These are phyloP conservation scores for Blastobotrys proliferans DNA, from an alignment of 1,139 yeast genomes.

Conservation along the genomic window DNA sequence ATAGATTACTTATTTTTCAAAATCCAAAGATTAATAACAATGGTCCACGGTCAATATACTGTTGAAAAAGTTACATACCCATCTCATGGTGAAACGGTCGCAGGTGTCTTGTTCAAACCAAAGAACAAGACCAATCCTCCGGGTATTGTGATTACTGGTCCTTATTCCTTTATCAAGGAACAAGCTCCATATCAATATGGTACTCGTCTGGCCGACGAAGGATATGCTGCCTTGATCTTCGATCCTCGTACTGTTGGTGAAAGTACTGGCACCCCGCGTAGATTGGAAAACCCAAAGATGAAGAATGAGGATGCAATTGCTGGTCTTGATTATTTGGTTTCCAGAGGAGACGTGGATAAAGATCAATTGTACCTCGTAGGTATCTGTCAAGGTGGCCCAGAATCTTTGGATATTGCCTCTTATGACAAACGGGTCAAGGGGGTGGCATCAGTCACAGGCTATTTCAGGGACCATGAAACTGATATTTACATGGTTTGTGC, in stretches of 20 bases:
- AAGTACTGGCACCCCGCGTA: neutral
- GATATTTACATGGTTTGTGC: neutral
- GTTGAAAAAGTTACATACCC: neutral
- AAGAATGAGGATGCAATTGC: conserved; percentile 2
- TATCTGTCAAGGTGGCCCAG: conserved; percentile 2
- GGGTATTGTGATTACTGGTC: neutral
- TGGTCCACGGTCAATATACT: neutral
- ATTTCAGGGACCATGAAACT: neutral
- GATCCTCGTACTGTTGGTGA: conserved; percentile 5
- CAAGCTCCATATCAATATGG: conserved; percentile 1
- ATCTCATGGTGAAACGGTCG: neutral
- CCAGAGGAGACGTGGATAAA: neutral
- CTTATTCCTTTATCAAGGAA: conserved; percentile 3
- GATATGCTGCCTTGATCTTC: neutral
- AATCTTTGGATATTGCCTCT: neutral
- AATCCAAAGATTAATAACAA: too few relatives aligned
- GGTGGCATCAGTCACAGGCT: neutral
- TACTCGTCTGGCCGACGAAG: conserved; percentile 1
- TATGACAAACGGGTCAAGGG: neutral
- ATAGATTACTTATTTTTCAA: too few relatives aligned
- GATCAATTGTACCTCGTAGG: neutral
- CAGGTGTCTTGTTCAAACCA: neutral
- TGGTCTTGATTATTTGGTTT: neutral
- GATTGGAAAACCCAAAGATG: conserved; percentile 4
- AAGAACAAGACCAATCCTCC: neutral